Percentiles rank a stretch among this genome's conserved stretches.
Conservation (phyloP, 2,329 filamentous ascomycete genomes). For the Penicillium sp. region DNA sequence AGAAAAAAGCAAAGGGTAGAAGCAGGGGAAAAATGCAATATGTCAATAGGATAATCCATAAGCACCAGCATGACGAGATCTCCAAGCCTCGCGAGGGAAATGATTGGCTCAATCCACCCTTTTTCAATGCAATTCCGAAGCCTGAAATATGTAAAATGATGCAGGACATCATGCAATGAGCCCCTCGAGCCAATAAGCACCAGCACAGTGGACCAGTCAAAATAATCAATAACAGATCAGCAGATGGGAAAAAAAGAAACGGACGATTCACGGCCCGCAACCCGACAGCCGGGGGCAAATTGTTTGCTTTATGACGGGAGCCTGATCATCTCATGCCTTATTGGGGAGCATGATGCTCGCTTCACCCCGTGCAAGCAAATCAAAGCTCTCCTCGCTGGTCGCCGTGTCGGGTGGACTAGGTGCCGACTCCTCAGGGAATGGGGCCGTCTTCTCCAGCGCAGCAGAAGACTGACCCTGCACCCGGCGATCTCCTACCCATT, state of each 20-base stretch:
- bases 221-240: conserved; percentile 3
- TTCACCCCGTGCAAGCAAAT: conserved; percentile 44
- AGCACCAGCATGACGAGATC: not conserved
- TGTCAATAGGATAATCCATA: not conserved
- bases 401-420: conserved; percentile 40
- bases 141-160: not conserved
- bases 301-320: conserved; percentile 7
- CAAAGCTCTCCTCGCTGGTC: conserved; percentile 49
- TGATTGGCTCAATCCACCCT: not conserved
- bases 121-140: not conserved
- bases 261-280: conserved; percentile 6
- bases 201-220: not conserved
- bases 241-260: not conserved
- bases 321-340: conserved; percentile 6
- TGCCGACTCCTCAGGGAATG: conserved; percentile 14
- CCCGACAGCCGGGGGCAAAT: conserved; percentile 3
- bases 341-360: conserved; percentile 41
- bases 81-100: not conserved
- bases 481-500: conserved; percentile 41
- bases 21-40: conserved; percentile 5
- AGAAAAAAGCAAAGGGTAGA: conserved; percentile 1
- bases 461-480: conserved; percentile 22
- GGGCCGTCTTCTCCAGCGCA: conserved; percentile 9
- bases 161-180: not conserved
- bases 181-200: not conserved